phyloP scores from a whole-genome alignment of 495 filamentous ascomycete species.

The Neurospora sp. region DNA sequence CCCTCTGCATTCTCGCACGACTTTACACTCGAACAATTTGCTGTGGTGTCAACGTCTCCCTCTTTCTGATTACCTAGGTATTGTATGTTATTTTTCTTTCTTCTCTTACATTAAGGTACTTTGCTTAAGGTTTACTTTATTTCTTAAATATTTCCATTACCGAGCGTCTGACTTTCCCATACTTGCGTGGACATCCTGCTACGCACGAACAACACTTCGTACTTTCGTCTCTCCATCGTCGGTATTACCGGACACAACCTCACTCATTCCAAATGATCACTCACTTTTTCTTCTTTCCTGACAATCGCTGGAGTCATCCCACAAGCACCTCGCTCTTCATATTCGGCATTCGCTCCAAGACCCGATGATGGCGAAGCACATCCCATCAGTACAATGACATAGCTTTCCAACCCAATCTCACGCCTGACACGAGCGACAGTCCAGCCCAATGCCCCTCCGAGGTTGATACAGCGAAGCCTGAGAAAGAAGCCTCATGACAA shows the following conservation, averaged over 20 bases:
- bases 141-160: no score
- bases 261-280: neutral
- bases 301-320: neutral
- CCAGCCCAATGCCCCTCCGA: neutral
- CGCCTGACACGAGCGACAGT: neutral
- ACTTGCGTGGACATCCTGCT: no score
- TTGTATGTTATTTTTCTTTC: no score
- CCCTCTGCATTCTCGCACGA: neutral
- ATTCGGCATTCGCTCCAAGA: neutral
- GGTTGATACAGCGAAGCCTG: neutral
- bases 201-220: no score
- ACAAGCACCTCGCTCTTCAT: neutral
- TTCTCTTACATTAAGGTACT: no score
- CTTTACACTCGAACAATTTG: neutral
- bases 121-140: no score
- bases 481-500: neutral
- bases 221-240: neutral
- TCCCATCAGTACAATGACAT: neutral
- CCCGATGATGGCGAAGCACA: neutral
- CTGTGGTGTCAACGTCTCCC: neutral
- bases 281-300: neutral
- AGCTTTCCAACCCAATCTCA: neutral
- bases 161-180: no score
- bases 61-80: no score
- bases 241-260: neutral